Base-by-base conservation (phyloP, 768 basidiomycete species). In the Termitomyces sp. region DNA sequence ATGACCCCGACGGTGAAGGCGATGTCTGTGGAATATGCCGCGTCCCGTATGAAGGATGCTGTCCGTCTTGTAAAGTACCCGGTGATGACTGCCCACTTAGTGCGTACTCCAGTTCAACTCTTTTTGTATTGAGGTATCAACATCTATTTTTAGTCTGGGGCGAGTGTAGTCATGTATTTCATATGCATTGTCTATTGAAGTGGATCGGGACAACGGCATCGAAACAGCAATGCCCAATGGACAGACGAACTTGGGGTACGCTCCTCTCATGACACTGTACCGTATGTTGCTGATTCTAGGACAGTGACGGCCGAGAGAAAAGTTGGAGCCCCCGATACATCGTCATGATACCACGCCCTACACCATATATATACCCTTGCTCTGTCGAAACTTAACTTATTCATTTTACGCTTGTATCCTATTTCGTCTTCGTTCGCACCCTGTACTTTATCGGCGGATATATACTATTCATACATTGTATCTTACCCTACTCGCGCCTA, bases 221-320 rank as follows among this genome's bases (percentile, higher is more conserved):
- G 37, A 98, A 98, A 71, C 88, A 90, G 65, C 93, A 95, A 65
- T 99, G 97, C 78, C 97, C 97, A n/a, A 95, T 99, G 93, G 96
- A 98, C 69, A 80, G 97, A 33, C 77, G 93, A 66, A 78, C 87
- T 3, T 99, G 96, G 96, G 88, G 95, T 95, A 63, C 59, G 89
- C 78, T 6, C 7, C 31, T 18, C 22, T 34, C 27, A 46, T 54
- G 18, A 36, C 13, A 55, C n/a, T 24, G 48, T 45, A 24, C 42
- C 57, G 16, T 4, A 50, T 42, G 22, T 47, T 20, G 4, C 42
- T 61, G 41, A 60, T 30, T 48, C 39, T 27, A 20, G 13, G 54
- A 2, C 59, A 83, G 81, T 83, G 55, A 84, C 81, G 2, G 82
- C 82, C 3, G 83, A 84, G 66, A 71, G 83, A 57, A 84, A 80